Evolutionary conservation across 371 early-diverging fungal genomes (phyloP).

Genomic region (Actinomucor elegans): DNA sequence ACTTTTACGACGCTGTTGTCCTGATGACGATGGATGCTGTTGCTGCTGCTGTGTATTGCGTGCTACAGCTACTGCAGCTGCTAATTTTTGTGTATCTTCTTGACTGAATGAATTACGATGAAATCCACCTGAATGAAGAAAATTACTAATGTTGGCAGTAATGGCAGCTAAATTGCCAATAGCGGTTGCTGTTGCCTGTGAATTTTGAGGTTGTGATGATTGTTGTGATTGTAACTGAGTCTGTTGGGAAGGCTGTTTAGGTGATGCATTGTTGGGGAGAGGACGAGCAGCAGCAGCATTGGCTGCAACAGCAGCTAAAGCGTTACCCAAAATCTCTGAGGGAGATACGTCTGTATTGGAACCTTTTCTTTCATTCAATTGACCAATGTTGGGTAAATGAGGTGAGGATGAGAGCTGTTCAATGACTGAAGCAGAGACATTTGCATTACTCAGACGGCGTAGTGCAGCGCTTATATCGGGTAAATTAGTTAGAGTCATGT

Average conservation of each 20-base stretch:
- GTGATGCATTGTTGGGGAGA: neutral
- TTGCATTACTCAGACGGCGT: conserved; percentile 22
- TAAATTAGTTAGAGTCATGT: conserved; percentile 13
- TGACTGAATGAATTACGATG: conserved; percentile 22
- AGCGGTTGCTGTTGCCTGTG: conserved; percentile 22
- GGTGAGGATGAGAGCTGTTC: conserved; percentile 18
- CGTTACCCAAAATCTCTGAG: conserved; percentile 35
- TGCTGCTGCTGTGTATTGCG: conserved; percentile 4
- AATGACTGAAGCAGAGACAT: conserved; percentile 14
- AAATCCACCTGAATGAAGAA: conserved; percentile 21
- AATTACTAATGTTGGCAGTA: conserved; percentile 34
- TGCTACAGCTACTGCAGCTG: conserved; percentile 15
- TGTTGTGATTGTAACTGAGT: conserved; percentile 14
- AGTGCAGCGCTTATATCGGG: conserved; percentile 32
- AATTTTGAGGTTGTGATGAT: conserved; percentile 10
- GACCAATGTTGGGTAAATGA: conserved; percentile 1
- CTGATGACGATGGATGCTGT: no score
- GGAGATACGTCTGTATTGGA: conserved; percentile 15
- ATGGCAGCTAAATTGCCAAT: conserved; percentile 41
- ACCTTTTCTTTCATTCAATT: conserved; percentile 7
- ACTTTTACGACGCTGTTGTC: conserved; percentile 16
- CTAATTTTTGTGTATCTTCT: conserved; percentile 31
- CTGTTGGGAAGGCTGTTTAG: conserved; percentile 5
- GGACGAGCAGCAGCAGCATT: conserved; percentile 13
- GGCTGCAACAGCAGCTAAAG: conserved; percentile 39